phyloP scores from a whole-genome alignment of 768 basidiomycete genomes.

The Lactifluus hygrophoroides region DNA sequence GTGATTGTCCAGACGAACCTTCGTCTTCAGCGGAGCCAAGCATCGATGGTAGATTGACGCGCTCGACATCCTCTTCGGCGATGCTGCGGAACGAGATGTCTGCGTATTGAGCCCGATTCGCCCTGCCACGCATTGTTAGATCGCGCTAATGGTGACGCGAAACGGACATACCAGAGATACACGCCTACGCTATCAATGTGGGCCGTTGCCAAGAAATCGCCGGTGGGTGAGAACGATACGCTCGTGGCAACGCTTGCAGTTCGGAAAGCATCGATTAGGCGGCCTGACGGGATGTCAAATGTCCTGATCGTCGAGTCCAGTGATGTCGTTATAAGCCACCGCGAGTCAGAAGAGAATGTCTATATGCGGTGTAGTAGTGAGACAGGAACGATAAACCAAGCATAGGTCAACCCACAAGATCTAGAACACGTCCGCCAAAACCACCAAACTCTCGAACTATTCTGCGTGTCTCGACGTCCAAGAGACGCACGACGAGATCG shows the following conservation, averaged over 20 bases:
- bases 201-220: conserved; percentile 91
- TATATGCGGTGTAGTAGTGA: conserved; percentile 26
- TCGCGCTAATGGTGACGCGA: background rate
- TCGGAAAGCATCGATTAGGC: conserved; percentile 85
- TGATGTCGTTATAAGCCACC: conserved; percentile 86
- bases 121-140: conserved; percentile 40
- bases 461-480: conserved; percentile 86
- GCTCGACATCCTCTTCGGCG: conserved; percentile 62
- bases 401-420: conserved; percentile 52
- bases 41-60: conserved; percentile 71
- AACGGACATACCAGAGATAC: conserved; percentile 68
- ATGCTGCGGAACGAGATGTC: conserved; percentile 78
- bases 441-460: conserved; percentile 86
- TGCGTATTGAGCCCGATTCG: conserved; percentile 90
- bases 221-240: conserved; percentile 87
- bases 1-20: conserved; percentile 36
- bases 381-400: background rate
- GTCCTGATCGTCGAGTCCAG: conserved; percentile 90
- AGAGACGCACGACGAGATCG: conserved; percentile 73
- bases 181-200: conserved; percentile 94
- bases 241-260: conserved; percentile 84
- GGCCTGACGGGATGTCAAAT: conserved; percentile 90
- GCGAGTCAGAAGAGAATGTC: conserved; percentile 92
- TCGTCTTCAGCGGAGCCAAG: conserved; percentile 77
- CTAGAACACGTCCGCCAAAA: conserved; percentile 77